A percentile compares a stretch with the other conserved stretches of the same genome.
phyloP scores from a whole-genome alignment of 2,329 filamentous ascomycete genomes.

The Verruconis gallopava region DNA sequence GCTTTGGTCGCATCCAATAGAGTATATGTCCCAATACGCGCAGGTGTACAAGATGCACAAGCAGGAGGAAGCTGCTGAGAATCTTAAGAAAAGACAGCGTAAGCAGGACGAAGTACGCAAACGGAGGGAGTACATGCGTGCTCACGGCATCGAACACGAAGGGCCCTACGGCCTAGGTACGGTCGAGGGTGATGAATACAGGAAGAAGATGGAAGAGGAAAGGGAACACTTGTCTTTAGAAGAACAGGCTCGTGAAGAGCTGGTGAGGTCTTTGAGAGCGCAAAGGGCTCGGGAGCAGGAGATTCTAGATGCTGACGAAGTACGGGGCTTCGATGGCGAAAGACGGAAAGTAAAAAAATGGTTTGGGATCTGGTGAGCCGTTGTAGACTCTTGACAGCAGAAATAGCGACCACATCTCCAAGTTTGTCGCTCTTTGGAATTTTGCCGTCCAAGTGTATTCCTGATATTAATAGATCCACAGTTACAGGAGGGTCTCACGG shows the following conservation, averaged over 20 bases:
- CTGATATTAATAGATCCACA: too few species aligned
- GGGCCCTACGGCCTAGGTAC: slow-evolving; percentile 36
- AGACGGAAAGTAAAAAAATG: slow-evolving; percentile 7
- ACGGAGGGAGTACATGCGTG: slow-evolving; percentile 71
- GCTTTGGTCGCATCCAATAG: slow-evolving; percentile 56
- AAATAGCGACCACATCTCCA: too few species aligned
- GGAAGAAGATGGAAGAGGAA: slow-evolving; percentile 16
- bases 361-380: slow-evolving; percentile 9
- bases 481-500: too few species aligned
- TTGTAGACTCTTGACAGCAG: too few species aligned
- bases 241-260: neutral
- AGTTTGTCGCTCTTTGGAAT: too few species aligned
- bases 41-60: slow-evolving; percentile 68
- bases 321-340: neutral
- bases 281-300: neutral
- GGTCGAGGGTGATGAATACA: slow-evolving; percentile 20
- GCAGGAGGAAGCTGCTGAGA: slow-evolving; percentile 54
- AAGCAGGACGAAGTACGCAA: slow-evolving; percentile 79
- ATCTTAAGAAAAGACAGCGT: slow-evolving; percentile 57
- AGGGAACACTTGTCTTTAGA: slow-evolving; percentile 2
- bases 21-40: slow-evolving; percentile 50
- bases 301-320: neutral
- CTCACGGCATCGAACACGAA: slow-evolving; percentile 63
- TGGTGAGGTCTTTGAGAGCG: neutral
- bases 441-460: too few species aligned